Base-by-base conservation (phyloP, 2,329 filamentous ascomycete species). In the Aulographum hederae region DNA sequence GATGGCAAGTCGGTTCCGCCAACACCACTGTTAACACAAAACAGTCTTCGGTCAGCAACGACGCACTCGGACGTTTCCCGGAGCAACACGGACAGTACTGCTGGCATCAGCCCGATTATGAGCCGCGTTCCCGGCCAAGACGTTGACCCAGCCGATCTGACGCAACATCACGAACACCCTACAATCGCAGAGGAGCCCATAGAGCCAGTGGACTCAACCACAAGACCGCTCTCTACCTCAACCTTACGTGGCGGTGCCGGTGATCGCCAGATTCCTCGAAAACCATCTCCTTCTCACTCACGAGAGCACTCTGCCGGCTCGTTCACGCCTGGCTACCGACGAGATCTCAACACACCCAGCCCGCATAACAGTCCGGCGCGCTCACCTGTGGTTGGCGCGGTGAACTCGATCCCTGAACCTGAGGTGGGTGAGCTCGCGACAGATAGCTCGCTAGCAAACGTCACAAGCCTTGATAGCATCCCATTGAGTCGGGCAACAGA, bases 101-200 rank as follows among this genome's bases (percentile, higher is more conserved):
- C 64, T 30, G 59, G 59, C 18, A 70, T 78, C 38, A 76, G 71
- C 43, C 73, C 73, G 2, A 77, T 78, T 33, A 73, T 77, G 48
- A 65, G 60, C 39, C 54, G 58, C 32, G 63, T 60, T n/a, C 59
- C 65, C 4, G 63, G 63, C 35, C 50, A 51, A 30, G 53, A 51
- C 32, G 39, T 53, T 26, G 43, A 51, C 36, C 45, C 51, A 56
- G 56, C 26, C 44, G 27, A 21, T 23, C 43, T 39, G 49, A 35
- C 39, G 56, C 38, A 40, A 52, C 39, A 48, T 3, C 16, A n/a
- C 27, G 15, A 28, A 17, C 27, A 28, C 21, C 62, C 67, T 26
- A 61, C 61, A 1, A 72, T 73, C 39, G 54, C 56, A 17, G 67
- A 74, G 44, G 65, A 70, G 59, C 36, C 45, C 54, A 27, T 40